Evolutionary conservation across 768 basidiomycete genomes (phyloP), one percentile per base, ranked within the genome.

Genomic region (Agrocybe chaxingu): DNA sequence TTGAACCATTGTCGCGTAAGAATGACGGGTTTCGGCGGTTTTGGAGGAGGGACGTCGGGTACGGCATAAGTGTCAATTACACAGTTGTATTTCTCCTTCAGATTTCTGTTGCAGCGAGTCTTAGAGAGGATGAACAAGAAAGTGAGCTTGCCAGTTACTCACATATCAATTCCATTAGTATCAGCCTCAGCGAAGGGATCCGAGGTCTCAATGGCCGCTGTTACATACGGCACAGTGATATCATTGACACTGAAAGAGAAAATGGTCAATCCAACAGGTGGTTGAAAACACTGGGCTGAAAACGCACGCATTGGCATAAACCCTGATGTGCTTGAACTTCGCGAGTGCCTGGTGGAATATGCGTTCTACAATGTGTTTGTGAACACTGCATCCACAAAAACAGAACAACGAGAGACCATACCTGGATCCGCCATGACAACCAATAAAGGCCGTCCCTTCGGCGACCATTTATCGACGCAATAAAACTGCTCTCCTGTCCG

Each of bases 401-500:
- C 8, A 7, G 12, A 32, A 29, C 12, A 1, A 47, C 29, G 13
- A 12, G 32, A n/a, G 30, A 59, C 73, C 16, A 59, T 57, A 83
- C 87, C 73, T 53, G 87, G 87, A 67, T 95, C 90, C 8, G 87
- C 85, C 80, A 92, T 85, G 39, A 90, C 79, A 49, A 88, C 80
- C 8, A 93, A 59, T 8, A 93, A 65, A 4, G 87, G 78, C 45
- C 82, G 72, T 7, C 89, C 88, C 41, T 71, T 78, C 4, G 76
- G 70, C 5, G 81, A 79, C 83, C 85, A 94, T 55, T 80, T 79
- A 66, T 95, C 92, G 0, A 71, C 73, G 48, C 77, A 82, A 61
- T 80, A 90, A 57, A 91, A 85, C 53, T 90, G 89, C 49, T 87
- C 79, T 6, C 92, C 92, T 0, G 92, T 91, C 47, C 92, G 72